Evolutionary conservation across 352 stramenopile species (phyloP), one percentile per base, ranked within the genome.

Genomic region (Phytopythium delawarense): DNA sequence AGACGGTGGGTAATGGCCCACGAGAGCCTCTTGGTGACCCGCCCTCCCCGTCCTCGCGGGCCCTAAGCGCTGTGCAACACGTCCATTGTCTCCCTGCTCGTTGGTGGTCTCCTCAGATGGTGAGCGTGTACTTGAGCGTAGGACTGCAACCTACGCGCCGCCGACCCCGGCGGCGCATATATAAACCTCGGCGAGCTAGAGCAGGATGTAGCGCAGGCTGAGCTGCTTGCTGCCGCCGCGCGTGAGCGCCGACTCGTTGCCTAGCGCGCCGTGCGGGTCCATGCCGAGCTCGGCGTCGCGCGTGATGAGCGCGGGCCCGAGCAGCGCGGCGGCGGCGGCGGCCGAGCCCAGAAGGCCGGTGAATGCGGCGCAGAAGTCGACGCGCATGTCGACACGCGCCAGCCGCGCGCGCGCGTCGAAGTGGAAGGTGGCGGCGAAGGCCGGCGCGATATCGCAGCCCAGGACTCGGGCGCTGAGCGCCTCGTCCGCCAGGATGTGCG

Each of bases 191-290:
- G 18, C 23, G 51, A 52, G 23, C 61, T 75, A 88, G n/a, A 89
- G 63, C 45, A 91, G 57, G 49, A 91, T 91, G 42, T 75, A 91
- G 60, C 87, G 86, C 56, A 91, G 74, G 63, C 78, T 88, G 57
- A 91, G 71, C 50, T 89, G 81, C 42, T 89, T 89, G 67, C 72
- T 85, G 16, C 75, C 74, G 23, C 53, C 53, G 34, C 72, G 59
- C 11, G 61, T 69, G 45, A 74, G 63, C 16, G 74, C 69, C 1
- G 74, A 66, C 32, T 70, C 67, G 3, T 62, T 49, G 21, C 71
- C 71, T 15, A 72, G 45, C 7, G 70, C 73, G 21, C 71, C 77
- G 59, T 86, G 75, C 23, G 71, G 75, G 28, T 88, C 81, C 49
- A 87, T 63, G 12, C 81, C 81, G 15, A 91, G 70, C 49, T 91